These are phyloP conservation scores for Mycena kentingensis DNA, from an alignment of 768 basidiomycete genomes.

Conservation along the genomic window DNA sequence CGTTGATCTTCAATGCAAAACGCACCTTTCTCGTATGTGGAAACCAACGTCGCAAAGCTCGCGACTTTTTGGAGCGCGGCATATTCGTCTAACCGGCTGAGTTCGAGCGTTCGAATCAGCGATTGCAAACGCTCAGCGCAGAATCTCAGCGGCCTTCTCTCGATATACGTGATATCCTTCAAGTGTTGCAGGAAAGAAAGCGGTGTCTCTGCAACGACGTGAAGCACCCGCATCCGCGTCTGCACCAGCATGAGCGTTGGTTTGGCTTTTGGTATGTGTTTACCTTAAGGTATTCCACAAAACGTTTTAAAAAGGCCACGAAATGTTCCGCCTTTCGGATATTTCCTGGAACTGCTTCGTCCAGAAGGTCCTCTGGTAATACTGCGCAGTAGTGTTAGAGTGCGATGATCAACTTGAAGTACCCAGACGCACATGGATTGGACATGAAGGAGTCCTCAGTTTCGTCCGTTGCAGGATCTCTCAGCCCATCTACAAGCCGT, in stretches of 20 bases:
- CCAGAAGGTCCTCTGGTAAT: constrained; percentile 90
- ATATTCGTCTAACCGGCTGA: constrained; percentile 89
- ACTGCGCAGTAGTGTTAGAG: constrained; percentile 47
- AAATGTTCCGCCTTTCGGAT: constrained; percentile 99
- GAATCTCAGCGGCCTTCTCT: constrained; percentile 91
- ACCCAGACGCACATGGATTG: not conserved
- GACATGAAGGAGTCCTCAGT: constrained; percentile 81
- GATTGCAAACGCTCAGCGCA: constrained; percentile 96
- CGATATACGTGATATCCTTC: constrained; percentile 98
- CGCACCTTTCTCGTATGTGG: constrained; percentile 95
- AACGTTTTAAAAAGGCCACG: constrained; percentile 95
- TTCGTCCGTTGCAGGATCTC: constrained; percentile 64
- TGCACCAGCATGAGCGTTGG: constrained; percentile 38
- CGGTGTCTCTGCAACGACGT: constrained; percentile 98
- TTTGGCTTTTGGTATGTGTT: not conserved
- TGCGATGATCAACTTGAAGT: not conserved
- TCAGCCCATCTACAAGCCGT: constrained; percentile 90
- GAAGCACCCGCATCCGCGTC: constrained; percentile 99
- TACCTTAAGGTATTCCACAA: constrained; percentile 98
- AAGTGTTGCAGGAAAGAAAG: constrained; percentile 95
- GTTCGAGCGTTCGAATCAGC: constrained; percentile 87
- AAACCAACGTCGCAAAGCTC: constrained; percentile 91
- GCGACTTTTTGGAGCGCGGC: constrained; percentile 93
- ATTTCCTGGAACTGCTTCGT: constrained; percentile 96
- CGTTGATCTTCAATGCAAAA: not conserved